Conservation (phyloP, 2,329 filamentous ascomycete genomes). For the Diaporthe humulicola region DNA sequence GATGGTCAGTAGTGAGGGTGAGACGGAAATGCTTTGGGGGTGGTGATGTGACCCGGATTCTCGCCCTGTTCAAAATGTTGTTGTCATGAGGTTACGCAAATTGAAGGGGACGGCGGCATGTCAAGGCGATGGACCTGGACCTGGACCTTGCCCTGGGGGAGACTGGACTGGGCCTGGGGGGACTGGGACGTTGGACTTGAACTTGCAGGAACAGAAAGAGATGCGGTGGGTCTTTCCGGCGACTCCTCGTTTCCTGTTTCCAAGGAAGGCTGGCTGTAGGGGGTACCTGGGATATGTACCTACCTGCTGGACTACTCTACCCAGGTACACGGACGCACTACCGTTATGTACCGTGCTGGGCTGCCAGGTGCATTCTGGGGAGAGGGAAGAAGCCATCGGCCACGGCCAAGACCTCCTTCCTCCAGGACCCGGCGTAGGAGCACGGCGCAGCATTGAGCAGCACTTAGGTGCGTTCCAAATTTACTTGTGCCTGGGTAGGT, state of each 20-base stretch:
- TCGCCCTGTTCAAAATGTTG: slow-evolving; percentile 11
- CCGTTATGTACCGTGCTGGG: neutral
- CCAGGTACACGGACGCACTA: neutral
- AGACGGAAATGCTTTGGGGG: slow-evolving; percentile 7
- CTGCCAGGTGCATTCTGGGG: slow-evolving; percentile 7
- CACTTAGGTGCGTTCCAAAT: neutral
- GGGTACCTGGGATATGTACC: slow-evolving; percentile 10
- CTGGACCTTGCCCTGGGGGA: neutral
- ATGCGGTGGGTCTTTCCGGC: slow-evolving; percentile 10
- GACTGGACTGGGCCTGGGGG: neutral
- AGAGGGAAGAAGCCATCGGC: slow-evolving; percentile 21
- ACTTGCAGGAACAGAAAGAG: slow-evolving; percentile 26
- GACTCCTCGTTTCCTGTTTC: slow-evolving; percentile 23
- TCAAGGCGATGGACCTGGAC: slow-evolving; percentile 11
- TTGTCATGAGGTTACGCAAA: slow-evolving; percentile 28
- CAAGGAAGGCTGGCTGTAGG: slow-evolving; percentile 8
- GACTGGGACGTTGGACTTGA: neutral
- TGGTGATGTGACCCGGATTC: slow-evolving; percentile 15
- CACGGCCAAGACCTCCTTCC: slow-evolving; percentile 18
- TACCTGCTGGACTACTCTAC: neutral
- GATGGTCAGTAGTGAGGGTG: slow-evolving; percentile 14
- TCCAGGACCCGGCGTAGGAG: slow-evolving; percentile 3
- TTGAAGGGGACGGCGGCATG: slow-evolving; percentile 17
- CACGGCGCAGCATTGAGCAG: slow-evolving; percentile 1
- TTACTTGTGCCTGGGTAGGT: neutral